phyloP scores from a whole-genome alignment of 2,329 filamentous ascomycete species.

The Dactylellina cionopaga region DNA sequence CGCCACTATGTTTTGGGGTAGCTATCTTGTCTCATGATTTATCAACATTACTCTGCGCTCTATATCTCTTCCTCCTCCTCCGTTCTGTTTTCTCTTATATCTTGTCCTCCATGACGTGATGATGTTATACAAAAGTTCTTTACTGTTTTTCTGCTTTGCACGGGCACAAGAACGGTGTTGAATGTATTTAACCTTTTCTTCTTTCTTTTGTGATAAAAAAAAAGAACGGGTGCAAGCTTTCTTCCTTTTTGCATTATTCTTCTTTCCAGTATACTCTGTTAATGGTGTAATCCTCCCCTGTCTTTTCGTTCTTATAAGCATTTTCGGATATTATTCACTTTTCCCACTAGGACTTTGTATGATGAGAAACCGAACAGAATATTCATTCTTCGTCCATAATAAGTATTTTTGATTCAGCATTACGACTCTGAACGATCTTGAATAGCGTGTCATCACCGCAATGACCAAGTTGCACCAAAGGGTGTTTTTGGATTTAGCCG shows the following conservation, averaged over 20 bases:
- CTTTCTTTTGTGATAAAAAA: slow-evolving; percentile 16
- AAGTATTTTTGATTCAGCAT: too few relatives aligned
- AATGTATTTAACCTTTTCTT: slow-evolving; percentile 47
- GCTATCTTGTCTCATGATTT: background rate
- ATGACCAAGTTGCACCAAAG: too few relatives aligned
- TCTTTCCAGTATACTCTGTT: slow-evolving; percentile 15
- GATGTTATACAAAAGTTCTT: slow-evolving; percentile 39
- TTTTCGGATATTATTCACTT: slow-evolving; percentile 7
- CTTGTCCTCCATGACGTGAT: slow-evolving; percentile 17
- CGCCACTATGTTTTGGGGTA: background rate
- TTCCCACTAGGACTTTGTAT: background rate
- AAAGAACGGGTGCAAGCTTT: slow-evolving; percentile 28
- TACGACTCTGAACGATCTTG: background rate
- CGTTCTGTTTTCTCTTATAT: slow-evolving; percentile 3
- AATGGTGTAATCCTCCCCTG: slow-evolving; percentile 13
- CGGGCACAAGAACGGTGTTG: slow-evolving; percentile 48
- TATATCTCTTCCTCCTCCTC: background rate
- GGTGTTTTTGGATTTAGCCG: too few relatives aligned
- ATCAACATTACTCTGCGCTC: background rate
- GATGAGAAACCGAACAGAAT: background rate
- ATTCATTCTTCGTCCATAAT: too few relatives aligned
- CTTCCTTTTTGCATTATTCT: slow-evolving; percentile 14
- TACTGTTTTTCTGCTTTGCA: slow-evolving; percentile 41
- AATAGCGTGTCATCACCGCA: too few relatives aligned
- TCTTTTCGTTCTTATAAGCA: slow-evolving; percentile 18